These are phyloP conservation scores for Solanum piurae DNA, from an alignment of 257 asterid species.

Conservation along the genomic window DNA sequence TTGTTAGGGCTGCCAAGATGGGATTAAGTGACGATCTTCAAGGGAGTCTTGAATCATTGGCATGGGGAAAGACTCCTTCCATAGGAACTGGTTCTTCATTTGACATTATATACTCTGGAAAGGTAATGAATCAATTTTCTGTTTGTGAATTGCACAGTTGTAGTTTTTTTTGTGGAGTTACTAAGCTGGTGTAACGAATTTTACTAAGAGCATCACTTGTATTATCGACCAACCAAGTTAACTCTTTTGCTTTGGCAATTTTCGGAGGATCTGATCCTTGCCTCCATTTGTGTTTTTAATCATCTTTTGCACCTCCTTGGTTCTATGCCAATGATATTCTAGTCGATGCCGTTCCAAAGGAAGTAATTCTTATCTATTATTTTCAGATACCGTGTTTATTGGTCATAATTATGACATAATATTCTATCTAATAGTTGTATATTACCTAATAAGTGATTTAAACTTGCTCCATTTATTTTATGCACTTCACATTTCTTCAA, in stretches of 20 bases:
- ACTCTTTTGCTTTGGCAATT: neutral
- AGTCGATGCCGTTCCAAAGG: neutral
- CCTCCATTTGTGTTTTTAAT: neutral
- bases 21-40: conserved; percentile 53
- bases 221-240: neutral
- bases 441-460: neutral
- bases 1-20: conserved; percentile 66
- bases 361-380: neutral
- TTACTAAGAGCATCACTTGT: neutral
- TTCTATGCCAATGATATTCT: neutral
- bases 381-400: neutral
- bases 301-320: neutral
- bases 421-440: neutral
- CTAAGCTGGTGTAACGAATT: neutral
- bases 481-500: too few relatives aligned
- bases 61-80: conserved; percentile 85
- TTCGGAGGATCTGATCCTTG: neutral
- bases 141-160: neutral
- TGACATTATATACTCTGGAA: conserved; percentile 45
- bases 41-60: conserved; percentile 73
- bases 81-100: conserved; percentile 70
- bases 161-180: neutral
- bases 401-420: too few relatives aligned
- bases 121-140: conserved; percentile 33
- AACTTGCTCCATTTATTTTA: neutral